phyloP scores from a whole-genome alignment of 306 rosid genomes.

The Clitoria ternatea region DNA sequence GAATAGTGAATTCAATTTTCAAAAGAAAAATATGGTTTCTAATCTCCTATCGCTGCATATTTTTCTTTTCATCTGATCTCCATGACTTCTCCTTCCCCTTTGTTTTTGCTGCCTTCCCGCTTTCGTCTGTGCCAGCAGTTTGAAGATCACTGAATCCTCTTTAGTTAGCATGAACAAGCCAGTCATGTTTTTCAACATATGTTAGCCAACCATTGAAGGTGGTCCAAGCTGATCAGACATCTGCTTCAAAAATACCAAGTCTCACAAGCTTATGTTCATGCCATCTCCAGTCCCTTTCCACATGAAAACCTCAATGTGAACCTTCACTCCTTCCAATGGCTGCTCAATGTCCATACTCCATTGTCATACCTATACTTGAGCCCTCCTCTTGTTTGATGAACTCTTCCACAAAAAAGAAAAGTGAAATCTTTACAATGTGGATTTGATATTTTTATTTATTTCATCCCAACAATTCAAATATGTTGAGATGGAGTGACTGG shows the following conservation, averaged over 20 bases:
- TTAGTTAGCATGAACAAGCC: neutral
- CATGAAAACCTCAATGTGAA: neutral
- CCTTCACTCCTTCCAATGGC: neutral
- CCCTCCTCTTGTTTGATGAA: neutral
- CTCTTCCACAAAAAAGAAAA: neutral
- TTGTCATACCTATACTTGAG: neutral
- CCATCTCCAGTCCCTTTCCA: neutral
- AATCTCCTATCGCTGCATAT: conserved; percentile 3
- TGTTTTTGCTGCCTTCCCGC: neutral
- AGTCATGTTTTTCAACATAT: neutral
- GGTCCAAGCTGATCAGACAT: neutral
- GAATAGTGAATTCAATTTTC: neutral
- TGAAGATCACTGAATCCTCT: neutral
- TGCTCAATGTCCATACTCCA: too few species aligned
- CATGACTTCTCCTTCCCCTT: neutral
- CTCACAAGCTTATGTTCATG: neutral
- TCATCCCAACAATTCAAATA: neutral
- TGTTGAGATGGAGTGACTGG: neutral
- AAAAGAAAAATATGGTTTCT: neutral
- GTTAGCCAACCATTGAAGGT: neutral
- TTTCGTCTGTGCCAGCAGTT: neutral
- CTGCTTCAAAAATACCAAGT: neutral
- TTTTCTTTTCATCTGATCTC: neutral
- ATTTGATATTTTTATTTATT: neutral
- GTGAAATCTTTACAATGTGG: neutral